Base-by-base conservation (phyloP, 2,329 filamentous ascomycete species). In the Exophiala bonariae region DNA sequence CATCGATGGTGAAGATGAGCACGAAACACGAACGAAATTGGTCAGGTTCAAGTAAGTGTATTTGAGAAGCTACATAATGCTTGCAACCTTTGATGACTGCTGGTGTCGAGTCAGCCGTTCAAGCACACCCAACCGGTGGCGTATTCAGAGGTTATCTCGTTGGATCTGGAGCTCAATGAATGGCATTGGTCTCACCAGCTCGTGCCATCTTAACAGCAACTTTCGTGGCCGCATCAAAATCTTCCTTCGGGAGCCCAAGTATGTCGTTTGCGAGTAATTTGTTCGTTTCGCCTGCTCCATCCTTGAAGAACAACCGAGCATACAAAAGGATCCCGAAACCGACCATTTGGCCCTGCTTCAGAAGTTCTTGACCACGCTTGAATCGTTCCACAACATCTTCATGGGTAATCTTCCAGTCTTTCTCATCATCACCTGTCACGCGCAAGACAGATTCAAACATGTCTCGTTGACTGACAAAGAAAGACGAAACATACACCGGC, bases 381-480 rank as follows among this genome's bases (percentile, higher is more conserved):
- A 73, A 79, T 16, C 81, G 72, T 60, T 78, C 63, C 26, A 66
- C 52, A 1, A 68, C 63, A 0, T 61, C 54, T 62, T 82, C 74
- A 4, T 73, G 63, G 1, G 60, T 68, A 44, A 87, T 73, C 3
- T 60, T 72, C 84, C 84, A 87, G 58, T 86, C 83, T 0, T 63
- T 66, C 22, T 82, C 77, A 2, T 67, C 76, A 0, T 77, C 80
- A 0, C 75, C 75, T 0, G 78, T 77, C 3, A 82, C 81, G 0
- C 77, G 75, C 57, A 82, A 72, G n/a, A 83, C 64, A 14, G 75
- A 76, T 31, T 77, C 75, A 44, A 87, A 72, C 69, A 87, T 86
- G 5, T 87, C 82, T 9, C 73, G 71, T 62, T 87, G 85, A 48
- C 65, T 80, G 49, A 82, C 56, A 7, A 66, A 62, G 66, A 85